A percentile compares a stretch with the other conserved stretches of the same genome.
Evolutionary conservation across 179 eudicot species (phyloP).

Genomic region (Heliamphora pulchella): DNA sequence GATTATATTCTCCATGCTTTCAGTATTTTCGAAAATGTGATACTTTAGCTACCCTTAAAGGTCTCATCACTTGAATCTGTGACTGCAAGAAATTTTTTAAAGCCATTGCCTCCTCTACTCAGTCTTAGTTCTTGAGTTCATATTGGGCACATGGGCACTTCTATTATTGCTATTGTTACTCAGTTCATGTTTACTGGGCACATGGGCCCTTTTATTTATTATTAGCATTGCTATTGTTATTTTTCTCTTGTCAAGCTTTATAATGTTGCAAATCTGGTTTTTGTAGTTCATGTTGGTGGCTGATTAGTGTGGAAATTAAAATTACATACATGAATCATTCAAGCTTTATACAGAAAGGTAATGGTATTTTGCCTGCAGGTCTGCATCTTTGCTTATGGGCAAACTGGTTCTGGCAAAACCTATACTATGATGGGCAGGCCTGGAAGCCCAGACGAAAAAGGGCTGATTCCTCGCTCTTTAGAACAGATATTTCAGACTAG

Average conservation of each 20-base stretch:
- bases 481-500: slow-evolving; percentile 83
- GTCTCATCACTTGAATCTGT: slow-evolving; percentile 2
- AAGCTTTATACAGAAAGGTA: background rate
- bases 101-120: background rate
- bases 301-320: background rate
- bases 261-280: background rate
- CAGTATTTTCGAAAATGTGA: background rate
- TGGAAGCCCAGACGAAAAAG: slow-evolving; percentile 58
- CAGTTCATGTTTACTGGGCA: background rate
- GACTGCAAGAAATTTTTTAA: background rate
- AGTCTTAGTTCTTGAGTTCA: background rate
- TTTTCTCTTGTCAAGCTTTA: background rate
- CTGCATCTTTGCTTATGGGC: slow-evolving; percentile 95
- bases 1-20: background rate
- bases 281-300: background rate
- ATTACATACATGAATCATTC: background rate
- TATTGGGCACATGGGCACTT: no score
- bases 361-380: slow-evolving; percentile 44
- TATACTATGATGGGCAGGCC: slow-evolving; percentile 96
- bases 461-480: slow-evolving; percentile 84
- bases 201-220: background rate
- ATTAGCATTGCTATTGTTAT: background rate
- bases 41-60: background rate
- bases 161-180: background rate
- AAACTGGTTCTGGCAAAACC: slow-evolving; percentile 98